A percentile compares a stretch with the other conserved stretches of the same genome.
These are phyloP conservation scores for Chlamydomonas incerta DNA, from an alignment of 139 green algal species.

Conservation along the genomic window DNA sequence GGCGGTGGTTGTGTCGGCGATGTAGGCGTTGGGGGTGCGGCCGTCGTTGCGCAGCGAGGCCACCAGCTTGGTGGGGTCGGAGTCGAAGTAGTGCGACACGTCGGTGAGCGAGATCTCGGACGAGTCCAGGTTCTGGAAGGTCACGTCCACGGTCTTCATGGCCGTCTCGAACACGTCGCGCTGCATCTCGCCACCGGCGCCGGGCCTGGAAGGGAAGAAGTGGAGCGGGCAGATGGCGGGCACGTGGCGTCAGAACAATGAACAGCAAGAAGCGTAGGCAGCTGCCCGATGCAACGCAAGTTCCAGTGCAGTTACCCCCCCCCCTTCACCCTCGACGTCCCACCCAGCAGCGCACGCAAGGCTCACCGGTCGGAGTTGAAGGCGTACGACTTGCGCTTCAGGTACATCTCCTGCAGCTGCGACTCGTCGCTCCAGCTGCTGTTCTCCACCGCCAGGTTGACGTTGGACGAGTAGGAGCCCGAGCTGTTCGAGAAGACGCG, in stretches of 20 bases:
- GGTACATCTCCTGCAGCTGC: slow-evolving; percentile 98
- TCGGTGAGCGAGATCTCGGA: slow-evolving; percentile 98
- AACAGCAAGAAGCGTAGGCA: too few relatives aligned
- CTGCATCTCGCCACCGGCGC: slow-evolving; percentile 90
- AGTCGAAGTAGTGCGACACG: slow-evolving; percentile 98
- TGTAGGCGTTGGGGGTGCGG: slow-evolving; percentile 90
- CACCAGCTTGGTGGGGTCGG: slow-evolving; percentile 99
- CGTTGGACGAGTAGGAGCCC: slow-evolving; percentile 98
- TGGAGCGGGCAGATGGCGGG: neutral
- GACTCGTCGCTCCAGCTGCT: slow-evolving; percentile 94
- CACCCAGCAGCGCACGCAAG: neutral
- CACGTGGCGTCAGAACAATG: neutral
- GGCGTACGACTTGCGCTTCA: slow-evolving; percentile 97
- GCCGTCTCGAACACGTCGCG: slow-evolving; percentile 93
- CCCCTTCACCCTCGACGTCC: too few relatives aligned
- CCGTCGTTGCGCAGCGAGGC: slow-evolving; percentile 89
- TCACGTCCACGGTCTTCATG: slow-evolving; percentile 98
- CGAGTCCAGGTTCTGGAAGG: slow-evolving; percentile 99
- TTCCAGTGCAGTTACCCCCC: too few relatives aligned
- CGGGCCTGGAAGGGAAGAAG: slow-evolving; percentile 64
- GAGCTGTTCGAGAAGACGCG: slow-evolving; percentile 97
- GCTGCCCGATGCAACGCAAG: too few relatives aligned
- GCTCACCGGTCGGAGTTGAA: slow-evolving; percentile 94
- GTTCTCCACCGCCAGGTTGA: slow-evolving; percentile 99
- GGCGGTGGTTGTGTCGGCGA: slow-evolving; percentile 99